Base-by-base conservation (phyloP, 208 protist genomes). In the Kentomonas sorsogonicus region DNA sequence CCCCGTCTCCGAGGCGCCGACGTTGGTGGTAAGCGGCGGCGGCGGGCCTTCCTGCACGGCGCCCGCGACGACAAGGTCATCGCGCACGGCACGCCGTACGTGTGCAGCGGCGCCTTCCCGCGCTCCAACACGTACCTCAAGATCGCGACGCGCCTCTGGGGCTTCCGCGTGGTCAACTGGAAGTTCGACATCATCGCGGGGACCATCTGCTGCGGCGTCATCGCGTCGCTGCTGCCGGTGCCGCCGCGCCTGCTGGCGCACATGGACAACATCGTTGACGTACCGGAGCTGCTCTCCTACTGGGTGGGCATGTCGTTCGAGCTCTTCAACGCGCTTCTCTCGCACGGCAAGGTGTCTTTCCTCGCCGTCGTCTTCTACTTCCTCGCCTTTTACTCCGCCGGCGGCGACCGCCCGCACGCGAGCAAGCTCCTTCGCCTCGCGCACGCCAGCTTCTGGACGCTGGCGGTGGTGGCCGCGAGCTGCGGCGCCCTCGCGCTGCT, bases 11-110 rank as follows among this genome's bases (percentile, higher is more conserved):
- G 72, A 85, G 71, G 74, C 81, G 5, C 61, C 82, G 11, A 81
- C 63, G 44, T 68, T 93, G 16, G 64, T 93, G 16, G 86, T 93
- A n/a, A 85, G 79, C 45, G 86, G 86, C 27, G 82, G 86, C 29
- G 86, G 86, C 44, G 86, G 86, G 88, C 84, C 40, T 94, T 89
- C 63, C 46, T 94, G 47, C 80, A 91, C 60, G 81, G 79, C n/a
- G 47, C 85, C 15, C 81, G 79, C 7, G 56, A 66, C 40, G 72
- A 73, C 36, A n/a, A 11, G 39, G 53, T 93, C 56, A 77, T 88
- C 34, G 50, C 76, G 2, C 82, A 88, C 46, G 79, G 83, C 40
- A 86, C 79, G 18, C 50, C 39, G 29, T 93, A 91, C 61, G 48
- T 61, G 20, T 77, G 83, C 31, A 47, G 41, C 25, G 73, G 68